Evolutionary conservation across 2,329 filamentous ascomycete species (phyloP).

Genomic region (Nothophaeocryptopus gaeumannii): DNA sequence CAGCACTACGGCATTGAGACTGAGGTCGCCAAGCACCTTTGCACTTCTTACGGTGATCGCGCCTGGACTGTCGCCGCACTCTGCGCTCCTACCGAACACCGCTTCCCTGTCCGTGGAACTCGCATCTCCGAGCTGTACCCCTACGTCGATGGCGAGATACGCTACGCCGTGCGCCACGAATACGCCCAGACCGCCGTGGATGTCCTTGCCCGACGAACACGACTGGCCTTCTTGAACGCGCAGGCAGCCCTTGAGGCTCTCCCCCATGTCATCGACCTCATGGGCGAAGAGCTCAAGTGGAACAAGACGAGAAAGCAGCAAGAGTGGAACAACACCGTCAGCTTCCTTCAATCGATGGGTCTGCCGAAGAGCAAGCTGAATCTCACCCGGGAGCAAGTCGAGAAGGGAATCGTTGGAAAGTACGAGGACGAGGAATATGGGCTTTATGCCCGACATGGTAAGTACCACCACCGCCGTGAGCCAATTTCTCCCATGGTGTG

Average conservation of each 20-base stretch:
- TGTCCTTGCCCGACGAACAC: constrained; percentile 77
- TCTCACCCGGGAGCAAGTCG: constrained; percentile 58
- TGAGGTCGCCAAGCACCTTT: constrained; percentile 85
- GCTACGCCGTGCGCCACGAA: constrained; percentile 83
- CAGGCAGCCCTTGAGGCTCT: constrained; percentile 85
- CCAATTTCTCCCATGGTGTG: neutral
- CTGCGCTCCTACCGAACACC: constrained; percentile 69
- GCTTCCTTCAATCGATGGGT: constrained; percentile 61
- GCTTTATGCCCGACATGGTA: constrained; percentile 51
- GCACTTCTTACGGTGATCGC: constrained; percentile 83
- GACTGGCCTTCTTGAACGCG: constrained; percentile 86
- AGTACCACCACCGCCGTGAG: constrained; percentile 25
- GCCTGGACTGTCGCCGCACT: constrained; percentile 87
- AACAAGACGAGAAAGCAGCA: constrained; percentile 65
- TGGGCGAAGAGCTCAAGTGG: constrained; percentile 82
- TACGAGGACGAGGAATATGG: constrained; percentile 50
- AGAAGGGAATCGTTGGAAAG: constrained; percentile 52
- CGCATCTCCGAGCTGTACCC: constrained; percentile 79
- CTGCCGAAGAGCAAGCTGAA: constrained; percentile 55
- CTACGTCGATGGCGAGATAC: constrained; percentile 86
- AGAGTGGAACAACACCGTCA: constrained; percentile 73
- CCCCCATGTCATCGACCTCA: constrained; percentile 82
- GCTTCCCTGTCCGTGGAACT: constrained; percentile 79
- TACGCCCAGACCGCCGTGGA: constrained; percentile 90
- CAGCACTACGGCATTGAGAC: constrained; percentile 91